phyloP scores from a whole-genome alignment of 2,329 filamentous ascomycete species.

The Cordyceps tenuipes region DNA sequence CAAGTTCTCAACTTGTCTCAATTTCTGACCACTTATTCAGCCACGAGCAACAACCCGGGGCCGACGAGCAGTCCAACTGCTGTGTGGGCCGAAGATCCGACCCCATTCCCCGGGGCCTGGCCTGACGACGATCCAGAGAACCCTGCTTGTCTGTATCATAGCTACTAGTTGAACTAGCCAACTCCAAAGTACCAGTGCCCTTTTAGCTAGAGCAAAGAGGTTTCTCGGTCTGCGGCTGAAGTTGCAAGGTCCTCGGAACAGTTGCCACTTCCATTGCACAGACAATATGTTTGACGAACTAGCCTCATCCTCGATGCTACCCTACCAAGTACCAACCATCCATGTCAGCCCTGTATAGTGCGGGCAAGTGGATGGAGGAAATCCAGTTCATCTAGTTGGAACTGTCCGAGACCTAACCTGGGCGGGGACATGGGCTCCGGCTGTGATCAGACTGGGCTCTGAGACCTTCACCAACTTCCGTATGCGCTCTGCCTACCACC shows the following conservation, averaged over 20 bases:
- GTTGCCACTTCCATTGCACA: not conserved
- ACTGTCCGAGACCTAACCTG: not conserved
- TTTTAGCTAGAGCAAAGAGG: not conserved
- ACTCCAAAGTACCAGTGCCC: not conserved
- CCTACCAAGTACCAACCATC: not conserved
- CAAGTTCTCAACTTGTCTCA: not conserved
- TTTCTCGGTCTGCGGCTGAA: not conserved
- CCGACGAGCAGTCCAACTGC: not conserved
- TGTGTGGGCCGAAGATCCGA: conserved; percentile 6
- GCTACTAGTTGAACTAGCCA: too few species aligned
- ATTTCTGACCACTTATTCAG: not conserved
- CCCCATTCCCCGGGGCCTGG: not conserved
- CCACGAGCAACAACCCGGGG: not conserved
- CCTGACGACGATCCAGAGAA: not conserved
- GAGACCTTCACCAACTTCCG: not conserved
- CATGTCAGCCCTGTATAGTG: not conserved
- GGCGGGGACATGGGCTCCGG: not conserved
- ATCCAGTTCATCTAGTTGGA: not conserved
- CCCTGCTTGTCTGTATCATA: too few species aligned
- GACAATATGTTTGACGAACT: not conserved
- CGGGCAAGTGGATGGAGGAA: not conserved
- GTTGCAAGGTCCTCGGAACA: not conserved
- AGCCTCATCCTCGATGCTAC: not conserved
- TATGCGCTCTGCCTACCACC: not conserved
- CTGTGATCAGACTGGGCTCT: not conserved